Conservation (phyloP, 1,139 yeast genomes). For the Kodamaea plutei region DNA sequence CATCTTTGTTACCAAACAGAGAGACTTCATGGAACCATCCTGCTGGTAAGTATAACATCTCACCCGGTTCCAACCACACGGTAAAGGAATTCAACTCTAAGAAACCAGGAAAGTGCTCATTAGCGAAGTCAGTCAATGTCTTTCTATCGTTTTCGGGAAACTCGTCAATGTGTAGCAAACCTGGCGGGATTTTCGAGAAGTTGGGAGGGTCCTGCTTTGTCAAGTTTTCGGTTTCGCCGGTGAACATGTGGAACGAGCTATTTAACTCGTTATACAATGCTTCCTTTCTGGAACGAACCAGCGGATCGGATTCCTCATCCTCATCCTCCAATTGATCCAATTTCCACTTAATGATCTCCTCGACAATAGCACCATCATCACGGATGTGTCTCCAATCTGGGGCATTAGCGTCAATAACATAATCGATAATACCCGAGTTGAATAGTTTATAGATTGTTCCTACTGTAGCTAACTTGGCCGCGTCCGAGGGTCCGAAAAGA, state of each 20-base stretch:
- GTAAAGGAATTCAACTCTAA: slow-evolving; percentile 35
- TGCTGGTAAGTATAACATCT: slow-evolving; percentile 65
- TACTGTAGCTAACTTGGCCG: slow-evolving; percentile 52
- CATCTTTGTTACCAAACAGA: slow-evolving; percentile 47
- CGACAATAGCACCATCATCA: slow-evolving; percentile 57
- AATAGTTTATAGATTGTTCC: slow-evolving; percentile 51
- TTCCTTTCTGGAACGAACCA: slow-evolving; percentile 5
- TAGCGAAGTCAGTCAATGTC: slow-evolving; percentile 28
- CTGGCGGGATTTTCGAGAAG: slow-evolving; percentile 60
- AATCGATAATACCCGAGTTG: slow-evolving; percentile 65
- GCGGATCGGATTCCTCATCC: slow-evolving; percentile 7
- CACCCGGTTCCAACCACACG: slow-evolving; percentile 55
- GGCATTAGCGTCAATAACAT: slow-evolving; percentile 46
- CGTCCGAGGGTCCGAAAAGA: slow-evolving; percentile 58
- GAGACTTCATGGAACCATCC: slow-evolving; percentile 85
- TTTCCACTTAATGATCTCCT: slow-evolving; percentile 42
- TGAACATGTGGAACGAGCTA: slow-evolving; percentile 4
- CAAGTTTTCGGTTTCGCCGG: slow-evolving; percentile 5
- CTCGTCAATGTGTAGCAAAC: slow-evolving; percentile 55
- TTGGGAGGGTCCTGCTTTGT: slow-evolving; percentile 57
- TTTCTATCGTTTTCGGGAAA: slow-evolving; percentile 23
- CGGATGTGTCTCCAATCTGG: slow-evolving; percentile 57
- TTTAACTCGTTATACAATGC: slow-evolving; percentile 5
- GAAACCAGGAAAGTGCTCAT: slow-evolving; percentile 45
- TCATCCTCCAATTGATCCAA: slow-evolving; percentile 8